A percentile compares a stretch with the other conserved stretches of the same genome.
Conservation (phyloP, 1,284 basidiomycete genomes). For the Ustilago bromivora region DNA sequence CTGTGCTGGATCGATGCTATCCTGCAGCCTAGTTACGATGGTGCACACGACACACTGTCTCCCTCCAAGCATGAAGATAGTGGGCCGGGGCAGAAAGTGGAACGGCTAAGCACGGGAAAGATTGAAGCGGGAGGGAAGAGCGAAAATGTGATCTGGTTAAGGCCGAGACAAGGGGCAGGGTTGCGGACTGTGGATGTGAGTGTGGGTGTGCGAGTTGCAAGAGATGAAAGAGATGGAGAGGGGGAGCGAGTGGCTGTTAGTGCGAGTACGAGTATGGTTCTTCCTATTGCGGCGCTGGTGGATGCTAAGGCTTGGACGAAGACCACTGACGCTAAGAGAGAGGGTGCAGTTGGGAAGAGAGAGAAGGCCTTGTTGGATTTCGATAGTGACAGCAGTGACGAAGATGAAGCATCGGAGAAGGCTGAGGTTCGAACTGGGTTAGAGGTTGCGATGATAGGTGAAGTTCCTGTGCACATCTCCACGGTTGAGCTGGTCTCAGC, state of each 20-base stretch:
- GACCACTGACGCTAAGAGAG: background rate
- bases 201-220: conserved; percentile 7
- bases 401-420: background rate
- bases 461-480: conserved; percentile 2
- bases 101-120: background rate
- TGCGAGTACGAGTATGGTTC: conserved; percentile 2
- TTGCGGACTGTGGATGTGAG: conserved; percentile 15
- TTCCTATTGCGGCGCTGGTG: conserved; percentile 14
- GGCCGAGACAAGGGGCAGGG: conserved; percentile 12
- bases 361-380: conserved; percentile 24
- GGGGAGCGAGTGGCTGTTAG: conserved; percentile 13
- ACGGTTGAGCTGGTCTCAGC: conserved; percentile 1
- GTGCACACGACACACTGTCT: conserved; percentile 17
- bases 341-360: background rate
- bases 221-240: background rate
- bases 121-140: conserved; percentile 6
- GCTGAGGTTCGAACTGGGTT: conserved; percentile 10
- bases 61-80: background rate
- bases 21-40: conserved; percentile 41
- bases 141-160: conserved; percentile 19
- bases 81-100: conserved; percentile 2
- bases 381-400: conserved; percentile 4
- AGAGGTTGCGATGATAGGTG: conserved; percentile 21
- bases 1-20: conserved; percentile 17
- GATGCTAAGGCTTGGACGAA: conserved; percentile 6